Percentiles rank a stretch among this genome's conserved stretches.
Conservation (phyloP, 208 protist genomes). For the Tritrichomonas foetus region DNA sequence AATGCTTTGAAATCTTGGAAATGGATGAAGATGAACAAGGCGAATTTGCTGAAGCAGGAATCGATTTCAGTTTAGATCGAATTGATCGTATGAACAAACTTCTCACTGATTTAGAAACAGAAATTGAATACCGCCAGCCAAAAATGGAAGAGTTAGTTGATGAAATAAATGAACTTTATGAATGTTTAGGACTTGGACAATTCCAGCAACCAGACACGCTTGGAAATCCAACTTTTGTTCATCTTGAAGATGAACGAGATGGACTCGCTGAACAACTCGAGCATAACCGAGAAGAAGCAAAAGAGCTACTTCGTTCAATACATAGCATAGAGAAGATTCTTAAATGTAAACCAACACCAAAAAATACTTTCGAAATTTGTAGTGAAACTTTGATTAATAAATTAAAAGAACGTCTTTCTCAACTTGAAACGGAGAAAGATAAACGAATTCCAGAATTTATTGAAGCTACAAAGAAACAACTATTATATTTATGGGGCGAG, state of each 20-base stretch:
- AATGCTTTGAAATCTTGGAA: background rate
- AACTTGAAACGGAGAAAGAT: conserved; percentile 9
- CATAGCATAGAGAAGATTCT: background rate
- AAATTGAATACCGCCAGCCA: background rate
- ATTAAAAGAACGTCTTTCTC: background rate
- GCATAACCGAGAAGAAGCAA: background rate
- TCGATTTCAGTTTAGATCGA: background rate
- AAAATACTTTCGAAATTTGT: background rate
- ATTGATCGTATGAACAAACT: background rate
- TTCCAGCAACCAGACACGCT: background rate
- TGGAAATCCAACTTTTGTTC: background rate
- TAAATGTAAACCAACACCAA: background rate
- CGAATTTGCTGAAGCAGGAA: background rate
- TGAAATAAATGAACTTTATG: background rate
- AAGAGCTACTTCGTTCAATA: background rate
- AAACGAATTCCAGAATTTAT: background rate
- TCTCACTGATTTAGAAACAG: background rate
- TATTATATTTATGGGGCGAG: background rate
- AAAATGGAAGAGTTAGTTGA: background rate
- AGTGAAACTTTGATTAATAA: background rate
- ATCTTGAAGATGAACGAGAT: background rate
- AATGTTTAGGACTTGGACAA: background rate
- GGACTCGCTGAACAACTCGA: background rate
- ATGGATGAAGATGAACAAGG: background rate
- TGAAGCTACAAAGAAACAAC: background rate